phyloP scores from a whole-genome alignment of 352 stramenopile species.

The Pythium folliculosum region DNA sequence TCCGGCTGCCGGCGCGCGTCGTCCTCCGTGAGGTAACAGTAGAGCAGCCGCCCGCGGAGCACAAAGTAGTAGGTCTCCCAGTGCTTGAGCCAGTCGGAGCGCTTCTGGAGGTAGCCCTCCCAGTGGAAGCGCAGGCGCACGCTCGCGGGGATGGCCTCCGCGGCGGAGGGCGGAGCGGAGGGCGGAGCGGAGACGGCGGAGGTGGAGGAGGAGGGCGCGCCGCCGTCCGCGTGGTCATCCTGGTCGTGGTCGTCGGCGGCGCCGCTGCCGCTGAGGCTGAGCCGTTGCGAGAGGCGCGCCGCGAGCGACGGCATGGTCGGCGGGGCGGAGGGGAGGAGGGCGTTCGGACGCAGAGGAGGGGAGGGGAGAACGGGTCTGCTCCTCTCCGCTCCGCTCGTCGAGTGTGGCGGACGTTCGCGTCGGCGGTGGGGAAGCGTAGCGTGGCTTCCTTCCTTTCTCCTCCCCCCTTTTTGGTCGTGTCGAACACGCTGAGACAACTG shows the following conservation, averaged over 20 bases:
- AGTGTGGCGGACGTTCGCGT: neutral
- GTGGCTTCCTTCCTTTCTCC: neutral
- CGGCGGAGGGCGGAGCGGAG: conserved; percentile 30
- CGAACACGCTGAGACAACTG: neutral
- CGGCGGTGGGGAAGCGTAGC: too few relatives aligned
- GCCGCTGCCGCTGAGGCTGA: conserved; percentile 5
- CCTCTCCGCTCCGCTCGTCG: neutral
- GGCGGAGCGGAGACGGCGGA: conserved; percentile 12
- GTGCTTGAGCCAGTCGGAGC: conserved; percentile 89
- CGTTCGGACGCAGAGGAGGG: neutral
- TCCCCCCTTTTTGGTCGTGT: too few relatives aligned
- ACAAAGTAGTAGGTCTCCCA: conserved; percentile 91
- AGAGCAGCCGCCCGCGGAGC: conserved; percentile 62
- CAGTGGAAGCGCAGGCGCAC: conserved; percentile 71
- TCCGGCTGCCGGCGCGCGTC: conserved; percentile 71
- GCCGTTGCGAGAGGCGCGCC: conserved; percentile 12
- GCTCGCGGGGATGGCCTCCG: conserved; percentile 32
- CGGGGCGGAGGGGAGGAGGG: neutral
- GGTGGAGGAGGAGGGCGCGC: neutral
- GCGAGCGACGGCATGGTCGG: conserved; percentile 17
- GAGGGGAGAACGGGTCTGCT: neutral
- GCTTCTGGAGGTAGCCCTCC: conserved; percentile 88
- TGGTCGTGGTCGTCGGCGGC: conserved; percentile 11
- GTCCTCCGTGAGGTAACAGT: conserved; percentile 85
- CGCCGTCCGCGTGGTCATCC: neutral